Conservation (phyloP, 2,329 filamentous ascomycete species). For the Lizonia empirigonia region DNA sequence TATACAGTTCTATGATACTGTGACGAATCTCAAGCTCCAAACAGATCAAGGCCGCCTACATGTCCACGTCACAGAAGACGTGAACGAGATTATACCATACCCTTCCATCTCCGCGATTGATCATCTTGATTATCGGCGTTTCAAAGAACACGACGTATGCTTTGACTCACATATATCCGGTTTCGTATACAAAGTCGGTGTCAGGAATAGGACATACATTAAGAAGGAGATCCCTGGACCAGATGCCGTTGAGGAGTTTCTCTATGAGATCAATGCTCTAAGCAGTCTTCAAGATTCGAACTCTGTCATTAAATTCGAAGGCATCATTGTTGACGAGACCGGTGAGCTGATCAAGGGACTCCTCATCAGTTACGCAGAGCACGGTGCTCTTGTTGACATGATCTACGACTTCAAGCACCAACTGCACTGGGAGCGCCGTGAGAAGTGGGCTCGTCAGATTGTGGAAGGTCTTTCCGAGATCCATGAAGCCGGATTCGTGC, state of each 20-base stretch:
- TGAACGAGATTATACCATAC: slow-evolving; percentile 91
- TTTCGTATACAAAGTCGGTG: slow-evolving; percentile 91
- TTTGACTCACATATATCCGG: slow-evolving; percentile 95
- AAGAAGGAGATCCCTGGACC: slow-evolving; percentile 98
- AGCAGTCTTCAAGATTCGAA: slow-evolving; percentile 72
- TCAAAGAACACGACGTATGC: slow-evolving; percentile 74
- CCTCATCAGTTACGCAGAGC: slow-evolving; percentile 83
- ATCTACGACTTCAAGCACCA: slow-evolving; percentile 76
- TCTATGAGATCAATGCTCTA: slow-evolving; percentile 97
- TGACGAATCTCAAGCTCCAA: slow-evolving; percentile 93
- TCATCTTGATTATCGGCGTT: slow-evolving; percentile 66
- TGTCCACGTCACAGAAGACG: slow-evolving; percentile 96
- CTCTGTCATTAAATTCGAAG: slow-evolving; percentile 84
- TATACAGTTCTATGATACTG: slow-evolving; percentile 94
- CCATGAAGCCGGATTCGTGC: slow-evolving; percentile 94
- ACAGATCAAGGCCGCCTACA: slow-evolving; percentile 87
- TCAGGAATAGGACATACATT: slow-evolving; percentile 74
- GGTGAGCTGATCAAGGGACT: slow-evolving; percentile 80
- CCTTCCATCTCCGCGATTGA: slow-evolving; percentile 74
- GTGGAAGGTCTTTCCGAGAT: slow-evolving; percentile 88
- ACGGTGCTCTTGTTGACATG: slow-evolving; percentile 87
- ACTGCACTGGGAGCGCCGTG: slow-evolving; percentile 72
- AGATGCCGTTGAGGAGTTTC: slow-evolving; percentile 92
- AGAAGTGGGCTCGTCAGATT: slow-evolving; percentile 91
- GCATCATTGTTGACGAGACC: slow-evolving; percentile 81